These are phyloP conservation scores for Arabis alpina DNA, from an alignment of 345 rosid genomes.

Conservation along the genomic window DNA sequence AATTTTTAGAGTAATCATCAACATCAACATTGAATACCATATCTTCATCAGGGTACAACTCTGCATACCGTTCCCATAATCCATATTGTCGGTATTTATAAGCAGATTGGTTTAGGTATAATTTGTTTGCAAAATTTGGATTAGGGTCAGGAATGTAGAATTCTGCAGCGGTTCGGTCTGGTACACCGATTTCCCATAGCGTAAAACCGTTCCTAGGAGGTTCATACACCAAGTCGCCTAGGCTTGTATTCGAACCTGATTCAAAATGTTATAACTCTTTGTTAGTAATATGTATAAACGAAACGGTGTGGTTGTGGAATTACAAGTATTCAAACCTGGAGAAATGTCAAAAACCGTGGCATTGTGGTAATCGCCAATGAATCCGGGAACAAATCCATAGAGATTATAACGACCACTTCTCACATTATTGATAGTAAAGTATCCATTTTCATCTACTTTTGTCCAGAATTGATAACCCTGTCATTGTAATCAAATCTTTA, in stretches of 20 bases:
- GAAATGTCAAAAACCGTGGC: conserved; percentile 46
- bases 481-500: conserved; percentile 4
- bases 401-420: conserved; percentile 68
- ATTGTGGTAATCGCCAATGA: conserved; percentile 77
- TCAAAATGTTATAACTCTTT: neutral
- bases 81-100: conserved; percentile 85
- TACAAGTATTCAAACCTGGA: conserved; percentile 53
- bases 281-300: neutral
- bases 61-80: conserved; percentile 91
- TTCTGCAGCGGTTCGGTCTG: conserved; percentile 84
- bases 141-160: conserved; percentile 85
- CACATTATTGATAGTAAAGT: conserved; percentile 53
- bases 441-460: conserved; percentile 61
- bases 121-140: conserved; percentile 60
- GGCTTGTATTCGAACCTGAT: conserved; percentile 50
- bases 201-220: conserved; percentile 90
- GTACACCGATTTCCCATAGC: conserved; percentile 92
- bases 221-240: conserved; percentile 68
- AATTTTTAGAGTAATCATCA: conserved; percentile 64
- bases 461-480: conserved; percentile 97
- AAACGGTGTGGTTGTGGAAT: neutral
- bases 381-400: conserved; percentile 77
- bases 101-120: conserved; percentile 54
- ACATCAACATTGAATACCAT: conserved; percentile 64
- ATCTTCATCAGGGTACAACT: conserved; percentile 71